A percentile compares a stretch with the other conserved stretches of the same genome.
Evolutionary conservation across 106 monocot species (phyloP).

Genomic region (Agapanthus africanus): DNA sequence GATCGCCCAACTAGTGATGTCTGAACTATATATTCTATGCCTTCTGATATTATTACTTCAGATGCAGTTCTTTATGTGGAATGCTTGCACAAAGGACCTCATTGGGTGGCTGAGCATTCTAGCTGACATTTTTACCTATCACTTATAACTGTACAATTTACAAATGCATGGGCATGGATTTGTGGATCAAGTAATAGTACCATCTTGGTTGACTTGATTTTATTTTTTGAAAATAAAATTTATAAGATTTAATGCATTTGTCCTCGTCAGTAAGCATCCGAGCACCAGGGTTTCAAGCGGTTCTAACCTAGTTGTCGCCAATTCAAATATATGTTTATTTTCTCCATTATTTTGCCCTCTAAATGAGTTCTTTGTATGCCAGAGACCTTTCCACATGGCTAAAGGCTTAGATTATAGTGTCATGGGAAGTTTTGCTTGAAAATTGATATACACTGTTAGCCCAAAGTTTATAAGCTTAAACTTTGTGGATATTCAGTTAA

Average conservation of each 20-base stretch:
- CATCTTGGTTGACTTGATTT: not conserved
- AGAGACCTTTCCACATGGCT: not conserved
- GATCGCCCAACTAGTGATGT: not conserved
- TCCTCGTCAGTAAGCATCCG: too few relatives aligned
- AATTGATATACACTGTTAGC: too few relatives aligned
- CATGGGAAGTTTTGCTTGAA: too few relatives aligned
- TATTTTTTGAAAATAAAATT: not conserved
- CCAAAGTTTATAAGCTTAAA: too few relatives aligned
- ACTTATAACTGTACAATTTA: not conserved
- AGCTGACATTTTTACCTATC: not conserved
- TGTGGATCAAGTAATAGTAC: not conserved
- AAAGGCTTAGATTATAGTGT: too few relatives aligned
- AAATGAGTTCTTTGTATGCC: not conserved
- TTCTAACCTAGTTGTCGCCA: too few relatives aligned
- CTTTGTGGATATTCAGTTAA: too few relatives aligned
- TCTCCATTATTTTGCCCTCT: not conserved
- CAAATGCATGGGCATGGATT: not conserved
- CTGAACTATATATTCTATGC: not conserved
- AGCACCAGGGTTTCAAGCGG: too few relatives aligned
- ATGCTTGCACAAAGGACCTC: not conserved
- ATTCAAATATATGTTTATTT: not conserved
- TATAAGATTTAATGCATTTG: not conserved
- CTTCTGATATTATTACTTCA: not conserved
- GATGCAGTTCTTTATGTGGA: not conserved
- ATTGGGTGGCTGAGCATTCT: not conserved